Conservation (phyloP, 192 early-diverging fungal genomes). For the Dimargaris verticillata region DNA sequence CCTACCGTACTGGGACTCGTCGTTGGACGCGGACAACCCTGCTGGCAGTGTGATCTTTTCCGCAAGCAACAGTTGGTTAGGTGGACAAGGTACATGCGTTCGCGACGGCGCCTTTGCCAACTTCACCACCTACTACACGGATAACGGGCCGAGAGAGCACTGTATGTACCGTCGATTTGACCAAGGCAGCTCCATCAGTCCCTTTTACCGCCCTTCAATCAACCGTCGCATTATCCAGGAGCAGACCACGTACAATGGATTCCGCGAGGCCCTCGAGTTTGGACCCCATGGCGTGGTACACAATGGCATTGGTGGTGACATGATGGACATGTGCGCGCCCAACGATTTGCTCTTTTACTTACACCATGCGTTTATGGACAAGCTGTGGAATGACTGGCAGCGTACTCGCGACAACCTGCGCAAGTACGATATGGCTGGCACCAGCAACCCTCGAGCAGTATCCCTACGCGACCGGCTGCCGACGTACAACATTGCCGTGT, state of each 20-base stretch:
- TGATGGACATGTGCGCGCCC: constrained; percentile 24
- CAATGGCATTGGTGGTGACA: constrained; percentile 25
- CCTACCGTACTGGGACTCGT: constrained; percentile 30
- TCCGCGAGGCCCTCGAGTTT: constrained; percentile 30
- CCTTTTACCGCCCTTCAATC: constrained; percentile 27
- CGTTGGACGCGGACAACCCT: constrained; percentile 23
- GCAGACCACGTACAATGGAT: constrained; percentile 19
- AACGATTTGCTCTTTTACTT: constrained; percentile 32
- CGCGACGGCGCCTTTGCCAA: constrained; percentile 22
- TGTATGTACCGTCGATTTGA: constrained; percentile 26
- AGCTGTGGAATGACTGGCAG: constrained; percentile 36
- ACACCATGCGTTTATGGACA: constrained; percentile 33
- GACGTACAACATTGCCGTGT: background rate
- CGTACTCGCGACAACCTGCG: background rate
- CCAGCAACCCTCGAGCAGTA: background rate
- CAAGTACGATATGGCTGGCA: background rate
- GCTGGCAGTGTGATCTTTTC: constrained; percentile 18
- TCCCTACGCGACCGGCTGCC: background rate
- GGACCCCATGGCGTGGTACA: constrained; percentile 29
- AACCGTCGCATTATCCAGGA: constrained; percentile 23
- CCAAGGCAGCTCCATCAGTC: constrained; percentile 16
- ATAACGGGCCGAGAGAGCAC: constrained; percentile 18
- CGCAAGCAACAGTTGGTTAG: constrained; percentile 19
- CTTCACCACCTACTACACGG: background rate
- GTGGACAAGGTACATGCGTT: constrained; percentile 15